Evolutionary conservation across 768 basidiomycete genomes (phyloP), one percentile per base, ranked within the genome.

Genomic region (Mrakia gelida): DNA sequence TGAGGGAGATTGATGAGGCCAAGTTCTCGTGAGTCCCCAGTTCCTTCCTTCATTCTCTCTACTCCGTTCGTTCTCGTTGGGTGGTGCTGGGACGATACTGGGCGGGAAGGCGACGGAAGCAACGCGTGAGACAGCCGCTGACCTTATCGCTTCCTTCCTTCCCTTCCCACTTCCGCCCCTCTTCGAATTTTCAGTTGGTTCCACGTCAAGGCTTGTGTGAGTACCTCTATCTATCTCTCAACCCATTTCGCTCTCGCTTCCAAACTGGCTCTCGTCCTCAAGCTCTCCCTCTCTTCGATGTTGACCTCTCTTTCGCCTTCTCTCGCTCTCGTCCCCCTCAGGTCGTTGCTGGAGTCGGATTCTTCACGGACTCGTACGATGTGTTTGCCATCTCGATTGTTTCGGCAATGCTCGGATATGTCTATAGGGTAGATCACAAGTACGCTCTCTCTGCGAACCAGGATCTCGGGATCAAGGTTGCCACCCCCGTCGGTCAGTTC

Each of bases 311-410:
- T n/a, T n/a, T n/a, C n/a, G 13, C n/a, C 30, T 2, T 62, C n/a
- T 21, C 26, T 62, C n/a, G n/a, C n/a, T n/a, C 38, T 38, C 38
- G 38, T 32, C 10, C 16, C 61, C 10, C 32, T 62, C 61, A 34
- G 32, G 65, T 30, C 65, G 65, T 67, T 34, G 65, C 65, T 16
- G 32, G 65, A 38, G 30, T 38, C 16, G 65, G 16, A 30, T 32
- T 28, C 63, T 71, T 75, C 38, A 67, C 77, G 16, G 76, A 71
- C 30, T 63, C 65, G 23, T 71, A 92, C 81, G 93, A 94, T 80
- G 91, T 95, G 79, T 97, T 95, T 82, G 92, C 92, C 10, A 95
- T 95, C 85, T 93, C 91, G 84, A 92, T 95, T 65, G 93, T 89
- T 0, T 89, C 91, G 0, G 87, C 87, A 0, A 95, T 95, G 92